Conservation (phyloP, 164 flowering plant species). For the Litsea cubeba region DNA sequence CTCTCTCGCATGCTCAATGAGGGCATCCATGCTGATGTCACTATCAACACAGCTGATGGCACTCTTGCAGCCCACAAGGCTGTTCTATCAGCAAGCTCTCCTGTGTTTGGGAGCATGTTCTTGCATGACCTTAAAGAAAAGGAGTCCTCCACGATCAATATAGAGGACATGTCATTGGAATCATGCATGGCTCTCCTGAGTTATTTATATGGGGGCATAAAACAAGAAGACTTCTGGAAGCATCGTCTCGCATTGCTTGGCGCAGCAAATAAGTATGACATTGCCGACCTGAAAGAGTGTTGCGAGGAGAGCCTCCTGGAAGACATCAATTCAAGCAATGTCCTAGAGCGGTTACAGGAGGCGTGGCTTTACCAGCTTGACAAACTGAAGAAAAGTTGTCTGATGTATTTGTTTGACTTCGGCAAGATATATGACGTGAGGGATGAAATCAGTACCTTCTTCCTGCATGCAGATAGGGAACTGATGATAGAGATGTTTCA, state of each 20-base stretch:
- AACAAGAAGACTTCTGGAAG: conserved; percentile 80
- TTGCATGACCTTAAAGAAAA: conserved; percentile 72
- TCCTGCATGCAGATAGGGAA: conserved; percentile 76
- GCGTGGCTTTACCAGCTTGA: conserved; percentile 82
- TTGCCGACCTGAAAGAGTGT: conserved; percentile 60
- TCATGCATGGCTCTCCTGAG: conserved; percentile 66
- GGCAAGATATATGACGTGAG: conserved; percentile 84
- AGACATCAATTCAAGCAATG: conserved; percentile 78
- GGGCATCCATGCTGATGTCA: conserved; percentile 73
- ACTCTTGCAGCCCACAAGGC: conserved; percentile 77
- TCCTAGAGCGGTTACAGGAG: conserved; percentile 83
- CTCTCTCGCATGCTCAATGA: conserved; percentile 86
- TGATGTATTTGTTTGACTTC: conserved; percentile 72
- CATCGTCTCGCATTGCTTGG: conserved; percentile 71
- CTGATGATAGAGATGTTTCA: conserved; percentile 81
- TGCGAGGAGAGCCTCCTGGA: conserved; percentile 89
- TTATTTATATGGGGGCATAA: conserved; percentile 80
- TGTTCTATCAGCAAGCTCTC: conserved; percentile 71
- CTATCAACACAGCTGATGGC: conserved; percentile 66
- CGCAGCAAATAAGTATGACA: conserved; percentile 86
- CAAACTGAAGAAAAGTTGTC: conserved; percentile 77
- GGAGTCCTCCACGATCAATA: conserved; percentile 66
- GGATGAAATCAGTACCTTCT: conserved; percentile 63
- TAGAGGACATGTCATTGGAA: conserved; percentile 76
- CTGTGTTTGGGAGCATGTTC: conserved; percentile 88